Conservation (phyloP, 2,329 filamentous ascomycete species). For the Cladophialophora chaetospira region DNA sequence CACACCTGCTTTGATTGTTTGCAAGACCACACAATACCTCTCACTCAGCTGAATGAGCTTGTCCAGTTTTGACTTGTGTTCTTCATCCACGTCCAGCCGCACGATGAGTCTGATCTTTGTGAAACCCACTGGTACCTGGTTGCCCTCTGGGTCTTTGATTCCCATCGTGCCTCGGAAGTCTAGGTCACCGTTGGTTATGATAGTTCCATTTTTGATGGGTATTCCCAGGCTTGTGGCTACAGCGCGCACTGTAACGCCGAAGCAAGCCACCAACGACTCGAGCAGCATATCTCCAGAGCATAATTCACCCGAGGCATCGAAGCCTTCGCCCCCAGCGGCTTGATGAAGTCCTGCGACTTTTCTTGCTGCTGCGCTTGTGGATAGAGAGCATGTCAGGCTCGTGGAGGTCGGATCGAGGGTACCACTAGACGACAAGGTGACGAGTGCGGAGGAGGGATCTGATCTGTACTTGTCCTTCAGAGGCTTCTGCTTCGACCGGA, state of each 20-base stretch:
- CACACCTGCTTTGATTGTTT: slow-evolving; percentile 44
- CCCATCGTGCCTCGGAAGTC: slow-evolving; percentile 55
- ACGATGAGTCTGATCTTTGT: slow-evolving; percentile 50
- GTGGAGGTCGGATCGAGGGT: slow-evolving; percentile 46
- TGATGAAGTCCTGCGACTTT: slow-evolving; percentile 52
- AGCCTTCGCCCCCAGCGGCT: slow-evolving; percentile 50
- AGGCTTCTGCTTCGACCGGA: slow-evolving; percentile 52
- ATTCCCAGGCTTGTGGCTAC: slow-evolving; percentile 52
- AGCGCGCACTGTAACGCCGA: slow-evolving; percentile 54
- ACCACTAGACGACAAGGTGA: slow-evolving; percentile 50
- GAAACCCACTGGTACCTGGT: slow-evolving; percentile 50
- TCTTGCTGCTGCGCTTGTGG: slow-evolving; percentile 45
- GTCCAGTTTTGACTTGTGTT: slow-evolving; percentile 45
- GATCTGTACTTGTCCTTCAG: slow-evolving; percentile 50
- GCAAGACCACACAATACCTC: slow-evolving; percentile 52
- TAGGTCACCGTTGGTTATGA: slow-evolving; percentile 51
- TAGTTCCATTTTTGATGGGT: slow-evolving; percentile 45
- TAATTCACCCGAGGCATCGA: slow-evolving; percentile 48
- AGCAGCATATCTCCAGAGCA: slow-evolving; percentile 55
- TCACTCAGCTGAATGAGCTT: slow-evolving; percentile 53
- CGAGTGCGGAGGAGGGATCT: slow-evolving; percentile 48
- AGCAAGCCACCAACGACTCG: slow-evolving; percentile 53
- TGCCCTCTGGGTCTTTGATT: slow-evolving; percentile 41
- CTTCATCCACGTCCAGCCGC: slow-evolving; percentile 45
- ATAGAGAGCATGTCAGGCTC: slow-evolving; percentile 51